These are phyloP conservation scores for Rhytidhysteron rufulum DNA, from an alignment of 2,329 filamentous ascomycete species.

Conservation along the genomic window DNA sequence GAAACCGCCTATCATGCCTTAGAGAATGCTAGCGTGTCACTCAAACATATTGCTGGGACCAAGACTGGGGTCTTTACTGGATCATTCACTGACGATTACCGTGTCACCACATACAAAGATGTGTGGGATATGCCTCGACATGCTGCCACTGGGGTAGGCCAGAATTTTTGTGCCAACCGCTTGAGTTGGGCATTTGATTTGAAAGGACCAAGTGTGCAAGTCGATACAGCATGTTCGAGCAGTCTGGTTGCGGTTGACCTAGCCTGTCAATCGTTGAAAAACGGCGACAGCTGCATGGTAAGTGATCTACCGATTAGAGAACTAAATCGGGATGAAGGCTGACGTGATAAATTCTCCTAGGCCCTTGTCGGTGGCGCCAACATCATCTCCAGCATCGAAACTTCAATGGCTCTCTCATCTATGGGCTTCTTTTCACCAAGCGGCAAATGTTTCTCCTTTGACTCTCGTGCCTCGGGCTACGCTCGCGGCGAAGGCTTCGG, in stretches of 20 bases:
- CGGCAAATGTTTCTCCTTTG: constrained; percentile 35
- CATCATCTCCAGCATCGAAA: not conserved
- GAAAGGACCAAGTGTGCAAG: constrained; percentile 17
- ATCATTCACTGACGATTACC: constrained; percentile 6
- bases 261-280: constrained; percentile 6
- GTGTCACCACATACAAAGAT: not conserved
- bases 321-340: constrained; percentile 1
- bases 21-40: constrained; percentile 20
- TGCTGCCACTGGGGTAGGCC: constrained; percentile 4
- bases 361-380: not conserved
- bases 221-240: constrained; percentile 27
- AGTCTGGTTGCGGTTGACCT: constrained; percentile 14
- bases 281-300: not conserved
- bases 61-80: constrained; percentile 15
- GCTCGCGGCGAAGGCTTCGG: constrained; percentile 61
- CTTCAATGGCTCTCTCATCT: not conserved
- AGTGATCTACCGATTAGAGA: constrained; percentile 10
- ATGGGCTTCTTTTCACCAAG: constrained; percentile 25
- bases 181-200: constrained; percentile 18
- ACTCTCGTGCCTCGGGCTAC: constrained; percentile 59
- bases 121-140: not conserved
- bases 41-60: constrained; percentile 11
- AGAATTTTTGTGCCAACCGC: constrained; percentile 12
- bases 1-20: constrained; percentile 23
- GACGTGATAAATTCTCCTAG: not conserved